These are phyloP conservation scores for Clitopilus passeckerianus DNA, from an alignment of 768 basidiomycete species.

Conservation along the genomic window DNA sequence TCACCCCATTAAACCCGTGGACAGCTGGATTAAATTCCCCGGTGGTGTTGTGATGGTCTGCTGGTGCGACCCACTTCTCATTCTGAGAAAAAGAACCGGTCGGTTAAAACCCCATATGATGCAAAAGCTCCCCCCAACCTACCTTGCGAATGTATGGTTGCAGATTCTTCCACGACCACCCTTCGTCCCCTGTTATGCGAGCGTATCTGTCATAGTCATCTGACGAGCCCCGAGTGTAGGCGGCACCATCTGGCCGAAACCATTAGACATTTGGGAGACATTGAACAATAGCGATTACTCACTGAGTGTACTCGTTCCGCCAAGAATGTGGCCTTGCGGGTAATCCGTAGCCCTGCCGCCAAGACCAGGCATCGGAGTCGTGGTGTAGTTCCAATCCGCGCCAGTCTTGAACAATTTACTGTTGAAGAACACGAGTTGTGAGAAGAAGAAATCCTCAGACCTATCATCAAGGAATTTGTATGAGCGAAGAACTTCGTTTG, in stretches of 20 bases:
- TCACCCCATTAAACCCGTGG: slow-evolving; percentile 23
- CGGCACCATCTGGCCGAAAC: slow-evolving; percentile 5
- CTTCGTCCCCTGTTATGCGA: slow-evolving; percentile 18
- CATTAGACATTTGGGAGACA: neutral
- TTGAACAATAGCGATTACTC: neutral
- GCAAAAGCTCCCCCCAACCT: neutral
- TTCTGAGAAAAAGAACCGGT: slow-evolving; percentile 6
- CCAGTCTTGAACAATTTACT: slow-evolving; percentile 8
- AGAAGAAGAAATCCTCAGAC: slow-evolving; percentile 6
- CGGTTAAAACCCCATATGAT: neutral
- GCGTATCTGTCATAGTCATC: slow-evolving; percentile 30
- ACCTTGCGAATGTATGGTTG: slow-evolving; percentile 20
- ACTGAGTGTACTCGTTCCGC: slow-evolving; percentile 14
- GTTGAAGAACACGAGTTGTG: slow-evolving; percentile 16
- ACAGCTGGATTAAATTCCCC: slow-evolving; percentile 23
- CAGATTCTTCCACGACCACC: slow-evolving; percentile 27
- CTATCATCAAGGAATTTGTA: slow-evolving; percentile 1
- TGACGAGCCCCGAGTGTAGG: slow-evolving; percentile 25
- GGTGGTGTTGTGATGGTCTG: slow-evolving; percentile 22
- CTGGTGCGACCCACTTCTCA: slow-evolving; percentile 23
- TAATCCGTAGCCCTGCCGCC: slow-evolving; percentile 10
- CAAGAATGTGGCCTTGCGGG: slow-evolving; percentile 14
- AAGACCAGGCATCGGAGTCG: slow-evolving; percentile 8
- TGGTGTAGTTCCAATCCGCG: slow-evolving; percentile 16
- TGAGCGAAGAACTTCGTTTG: neutral